A percentile compares a stretch with the other conserved stretches of the same genome.
These are phyloP conservation scores for Lipomyces mesembrius DNA, from an alignment of 805 yeast species.

Conservation along the genomic window DNA sequence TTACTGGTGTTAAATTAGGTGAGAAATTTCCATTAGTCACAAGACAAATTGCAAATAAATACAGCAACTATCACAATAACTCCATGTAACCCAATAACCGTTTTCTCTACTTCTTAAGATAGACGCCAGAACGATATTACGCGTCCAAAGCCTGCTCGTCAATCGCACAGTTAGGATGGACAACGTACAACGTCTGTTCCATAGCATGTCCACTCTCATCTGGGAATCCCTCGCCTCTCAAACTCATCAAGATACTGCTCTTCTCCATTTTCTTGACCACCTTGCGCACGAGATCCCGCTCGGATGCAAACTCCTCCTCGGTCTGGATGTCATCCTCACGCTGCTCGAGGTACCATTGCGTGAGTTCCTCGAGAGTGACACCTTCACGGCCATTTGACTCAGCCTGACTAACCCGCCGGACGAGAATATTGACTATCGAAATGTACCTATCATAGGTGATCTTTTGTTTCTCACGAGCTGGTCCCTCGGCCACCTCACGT, in stretches of 20 bases:
- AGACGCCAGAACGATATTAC: neutral
- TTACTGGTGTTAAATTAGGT: neutral
- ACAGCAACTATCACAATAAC: neutral
- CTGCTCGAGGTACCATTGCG: slow-evolving; percentile 79
- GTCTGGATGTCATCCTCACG: slow-evolving; percentile 71
- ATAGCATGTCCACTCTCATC: slow-evolving; percentile 44
- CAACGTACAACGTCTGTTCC: slow-evolving; percentile 50
- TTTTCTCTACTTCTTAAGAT: neutral
- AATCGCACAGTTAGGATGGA: slow-evolving; percentile 73
- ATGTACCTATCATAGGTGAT: slow-evolving; percentile 87
- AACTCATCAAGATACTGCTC: slow-evolving; percentile 79
- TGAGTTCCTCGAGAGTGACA: slow-evolving; percentile 66
- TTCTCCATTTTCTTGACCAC: slow-evolving; percentile 82
- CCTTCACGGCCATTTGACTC: slow-evolving; percentile 60
- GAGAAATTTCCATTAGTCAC: neutral
- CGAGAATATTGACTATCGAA: slow-evolving; percentile 78
- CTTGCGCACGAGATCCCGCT: slow-evolving; percentile 72
- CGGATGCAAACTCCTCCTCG: slow-evolving; percentile 72
- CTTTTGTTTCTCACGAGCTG: slow-evolving; percentile 45
- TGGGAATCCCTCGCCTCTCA: slow-evolving; percentile 53
- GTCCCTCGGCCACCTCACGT: slow-evolving; percentile 12
- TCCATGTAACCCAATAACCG: neutral
- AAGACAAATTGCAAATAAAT: neutral
- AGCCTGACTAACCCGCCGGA: slow-evolving; percentile 64
- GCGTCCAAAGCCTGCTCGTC: slow-evolving; percentile 27